A percentile compares a stretch with the other conserved stretches of the same genome.
phyloP scores from a whole-genome alignment of 495 filamentous ascomycete genomes.

The Ramalina intermedia region DNA sequence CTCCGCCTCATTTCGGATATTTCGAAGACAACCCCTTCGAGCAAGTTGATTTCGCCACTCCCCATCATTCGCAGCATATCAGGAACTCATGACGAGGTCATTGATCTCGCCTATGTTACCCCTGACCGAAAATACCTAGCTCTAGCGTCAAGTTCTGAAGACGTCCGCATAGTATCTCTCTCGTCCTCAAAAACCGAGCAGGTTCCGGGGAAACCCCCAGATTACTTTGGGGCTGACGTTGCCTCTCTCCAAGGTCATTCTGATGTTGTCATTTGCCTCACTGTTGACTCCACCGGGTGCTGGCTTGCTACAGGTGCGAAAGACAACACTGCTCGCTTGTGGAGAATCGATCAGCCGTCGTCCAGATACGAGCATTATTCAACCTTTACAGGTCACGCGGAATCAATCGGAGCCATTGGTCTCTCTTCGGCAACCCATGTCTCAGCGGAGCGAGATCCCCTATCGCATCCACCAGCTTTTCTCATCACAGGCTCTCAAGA shows the following conservation, averaged over 20 bases:
- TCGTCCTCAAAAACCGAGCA: slow-evolving; percentile 22
- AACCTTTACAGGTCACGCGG: slow-evolving; percentile 78
- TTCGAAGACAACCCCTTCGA: slow-evolving; percentile 18
- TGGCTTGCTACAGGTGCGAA: slow-evolving; percentile 95
- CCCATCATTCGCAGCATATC: slow-evolving; percentile 59
- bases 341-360: slow-evolving; percentile 68
- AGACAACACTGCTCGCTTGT: slow-evolving; percentile 86
- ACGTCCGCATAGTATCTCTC: slow-evolving; percentile 69
- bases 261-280: slow-evolving; percentile 89
- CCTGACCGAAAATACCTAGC: slow-evolving; percentile 68
- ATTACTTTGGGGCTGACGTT: slow-evolving; percentile 78
- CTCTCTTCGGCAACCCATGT: slow-evolving; percentile 53
- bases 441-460: slow-evolving; percentile 47
- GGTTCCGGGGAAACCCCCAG: slow-evolving; percentile 20
- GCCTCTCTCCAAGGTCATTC: slow-evolving; percentile 75
- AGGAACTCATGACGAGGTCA: slow-evolving; percentile 93
- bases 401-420: slow-evolving; percentile 85
- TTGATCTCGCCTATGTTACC: slow-evolving; percentile 77
- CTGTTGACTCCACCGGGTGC: slow-evolving; percentile 88
- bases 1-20: slow-evolving; percentile 47
- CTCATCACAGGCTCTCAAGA: slow-evolving; percentile 87
- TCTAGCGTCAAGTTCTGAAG: slow-evolving; percentile 88
- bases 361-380: slow-evolving; percentile 66
- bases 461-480: slow-evolving; percentile 68
- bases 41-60: slow-evolving; percentile 30